phyloP scores from a whole-genome alignment of 2,329 filamentous ascomycete genomes.

The Fusarium verrucosum region DNA sequence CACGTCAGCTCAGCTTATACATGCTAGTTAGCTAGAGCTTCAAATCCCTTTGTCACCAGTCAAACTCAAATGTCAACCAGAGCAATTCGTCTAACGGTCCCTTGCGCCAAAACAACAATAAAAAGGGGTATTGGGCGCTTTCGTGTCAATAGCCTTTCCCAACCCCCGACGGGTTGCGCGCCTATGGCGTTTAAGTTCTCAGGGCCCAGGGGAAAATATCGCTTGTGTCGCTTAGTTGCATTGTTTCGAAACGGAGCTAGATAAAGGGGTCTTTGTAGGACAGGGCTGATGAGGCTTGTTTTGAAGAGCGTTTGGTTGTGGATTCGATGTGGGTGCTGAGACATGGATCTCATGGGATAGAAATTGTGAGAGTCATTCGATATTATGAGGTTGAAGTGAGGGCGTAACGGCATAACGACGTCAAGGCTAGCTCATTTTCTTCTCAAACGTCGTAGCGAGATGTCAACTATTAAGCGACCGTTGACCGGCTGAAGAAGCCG shows the following conservation, averaged over 20 bases:
- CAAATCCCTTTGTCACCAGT: not conserved
- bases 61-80: not conserved
- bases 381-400: no score
- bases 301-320: not conserved
- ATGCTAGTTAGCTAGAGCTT: no score
- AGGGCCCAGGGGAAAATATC: not conserved
- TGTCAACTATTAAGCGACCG: no score
- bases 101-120: not conserved
- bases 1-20: not conserved
- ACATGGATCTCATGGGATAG: no score
- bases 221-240: not conserved
- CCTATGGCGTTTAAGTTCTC: not conserved
- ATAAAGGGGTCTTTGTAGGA: not conserved
- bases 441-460: no score
- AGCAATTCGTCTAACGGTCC: not conserved
- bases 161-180: not conserved
- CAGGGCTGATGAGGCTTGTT: not conserved
- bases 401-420: no score
- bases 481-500: no score
- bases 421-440: no score
- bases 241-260: not conserved
- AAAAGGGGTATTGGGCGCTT: not conserved
- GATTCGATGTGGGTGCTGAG: no score
- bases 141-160: not conserved
- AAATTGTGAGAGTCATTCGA: no score